Base-by-base conservation (phyloP, 2,329 filamentous ascomycete species). In the Ophiostoma ips region DNA sequence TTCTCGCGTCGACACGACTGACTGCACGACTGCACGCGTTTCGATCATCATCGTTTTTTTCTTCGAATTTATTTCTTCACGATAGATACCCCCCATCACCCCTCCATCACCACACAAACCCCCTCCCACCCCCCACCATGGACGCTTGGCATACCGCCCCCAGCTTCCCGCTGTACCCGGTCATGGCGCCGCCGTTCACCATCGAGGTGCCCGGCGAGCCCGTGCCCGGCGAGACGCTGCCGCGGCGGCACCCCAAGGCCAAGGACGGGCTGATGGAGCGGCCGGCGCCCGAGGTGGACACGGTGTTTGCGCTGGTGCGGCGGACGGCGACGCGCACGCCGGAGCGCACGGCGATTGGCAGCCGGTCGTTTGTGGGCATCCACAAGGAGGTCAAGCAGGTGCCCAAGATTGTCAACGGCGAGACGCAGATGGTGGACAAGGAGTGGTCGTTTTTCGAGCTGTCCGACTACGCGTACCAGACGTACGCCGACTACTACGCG, bases 391-490 rank as follows among this genome's bases (percentile, higher is more conserved):
- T 76, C 58, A 94, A 90, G 72, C 92, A 87, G 75, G 71, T 95
- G 58, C 84, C 88, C 74, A 95, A 94, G 76, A 74, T 87, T 47
- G 71, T 94, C 52, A 85, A 94, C 61, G 88, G 88, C 58, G 76
- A 84, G 63, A 76, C 87, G 65, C 71, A 75, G 56, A 78, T 89
- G 68, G 79, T 92, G 33, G 85, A 94, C 55, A 95, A 94, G 78
- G 79, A 90, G 65, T 95, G 88, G 88, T 81, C 82, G 49, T 94
- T 81, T 68, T 94, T 87, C 58, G 88, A 95, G 73, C 79, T 94
- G 57, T 82, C 83, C 54, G 71, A 72, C 46, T 95, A 84, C 70
- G 72, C 75, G 41, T 94, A 81, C 71, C 71, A 83, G 61, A 87
- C 79, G 58, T 94, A 89, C 68, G 72, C 76, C 60, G 82, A 94